phyloP scores from a whole-genome alignment of 805 yeast species.

The Hanseniaspora meyeri region DNA sequence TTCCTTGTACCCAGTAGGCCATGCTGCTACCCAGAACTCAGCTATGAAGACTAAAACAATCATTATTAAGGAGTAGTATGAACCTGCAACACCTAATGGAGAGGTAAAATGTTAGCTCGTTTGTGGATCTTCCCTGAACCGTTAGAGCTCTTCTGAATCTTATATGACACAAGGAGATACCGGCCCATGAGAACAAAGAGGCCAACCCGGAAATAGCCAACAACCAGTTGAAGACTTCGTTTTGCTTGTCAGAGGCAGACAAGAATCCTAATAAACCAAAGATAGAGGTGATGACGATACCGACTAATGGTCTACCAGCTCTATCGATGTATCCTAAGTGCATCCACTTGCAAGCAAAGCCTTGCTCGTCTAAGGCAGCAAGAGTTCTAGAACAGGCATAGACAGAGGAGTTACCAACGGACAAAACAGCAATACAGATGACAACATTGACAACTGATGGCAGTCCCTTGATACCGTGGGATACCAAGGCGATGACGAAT shows the following conservation, averaged over 20 bases:
- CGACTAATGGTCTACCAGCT: constrained; percentile 54
- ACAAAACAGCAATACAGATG: constrained; percentile 51
- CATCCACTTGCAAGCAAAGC: constrained; percentile 40
- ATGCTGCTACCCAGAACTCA: constrained; percentile 73
- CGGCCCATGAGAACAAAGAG: constrained; percentile 51
- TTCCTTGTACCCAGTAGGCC: constrained; percentile 46
- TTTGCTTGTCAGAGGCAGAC: constrained; percentile 41
- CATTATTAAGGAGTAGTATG: constrained; percentile 47
- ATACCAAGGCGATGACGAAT: constrained; percentile 57
- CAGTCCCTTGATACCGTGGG: constrained; percentile 51
- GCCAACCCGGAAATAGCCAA: constrained; percentile 53
- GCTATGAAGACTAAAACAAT: constrained; percentile 53
- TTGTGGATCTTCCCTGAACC: constrained; percentile 53
- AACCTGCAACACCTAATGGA: constrained; percentile 57
- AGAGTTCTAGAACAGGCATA: constrained; percentile 58
- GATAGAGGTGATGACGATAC: constrained; percentile 37
- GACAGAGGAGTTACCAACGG: constrained; percentile 65
- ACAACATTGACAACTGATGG: constrained; percentile 60
- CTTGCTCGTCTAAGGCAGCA: constrained; percentile 50
- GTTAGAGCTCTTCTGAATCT: constrained; percentile 53
- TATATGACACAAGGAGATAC: constrained; percentile 47
- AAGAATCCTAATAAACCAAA: constrained; percentile 51
- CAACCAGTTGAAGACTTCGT: constrained; percentile 51
- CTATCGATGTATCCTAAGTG: constrained; percentile 50
- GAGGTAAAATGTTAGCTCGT: constrained; percentile 58